Conservation (phyloP, 1,284 basidiomycete species). For the Puccinia coronata region DNA sequence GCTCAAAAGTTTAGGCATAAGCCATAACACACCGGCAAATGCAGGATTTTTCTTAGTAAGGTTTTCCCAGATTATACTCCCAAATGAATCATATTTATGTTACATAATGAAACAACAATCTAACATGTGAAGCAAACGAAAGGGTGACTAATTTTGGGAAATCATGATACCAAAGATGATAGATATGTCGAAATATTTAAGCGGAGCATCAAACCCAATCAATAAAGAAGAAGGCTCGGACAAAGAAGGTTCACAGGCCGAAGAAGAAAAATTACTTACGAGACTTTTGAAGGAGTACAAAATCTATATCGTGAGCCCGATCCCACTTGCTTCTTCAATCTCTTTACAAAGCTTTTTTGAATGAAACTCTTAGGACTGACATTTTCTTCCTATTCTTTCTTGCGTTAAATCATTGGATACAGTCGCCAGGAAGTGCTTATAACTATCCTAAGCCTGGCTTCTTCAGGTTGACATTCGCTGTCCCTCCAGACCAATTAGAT, state of each 20-base stretch:
- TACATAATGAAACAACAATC: too few relatives aligned
- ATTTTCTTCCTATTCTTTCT: background rate
- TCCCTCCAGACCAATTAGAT: slow-evolving; percentile 20
- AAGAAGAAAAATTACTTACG: slow-evolving; percentile 1
- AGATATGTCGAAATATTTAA: slow-evolving; percentile 11
- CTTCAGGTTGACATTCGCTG: slow-evolving; percentile 33
- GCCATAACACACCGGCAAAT: background rate
- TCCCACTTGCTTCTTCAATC: background rate
- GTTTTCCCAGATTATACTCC: too few relatives aligned
- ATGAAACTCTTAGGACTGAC: too few relatives aligned
- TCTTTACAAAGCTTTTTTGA: too few relatives aligned
- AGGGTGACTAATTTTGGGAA: too few relatives aligned
- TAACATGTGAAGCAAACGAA: too few relatives aligned
- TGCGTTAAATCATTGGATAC: background rate
- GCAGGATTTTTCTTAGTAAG: slow-evolving; percentile 8
- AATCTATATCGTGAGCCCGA: background rate
- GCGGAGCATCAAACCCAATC: background rate
- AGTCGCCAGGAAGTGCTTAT: slow-evolving; percentile 25
- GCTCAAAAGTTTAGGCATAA: background rate
- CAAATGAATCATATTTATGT: too few relatives aligned
- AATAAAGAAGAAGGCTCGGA: background rate
- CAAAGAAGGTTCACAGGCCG: too few relatives aligned
- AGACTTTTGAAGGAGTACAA: slow-evolving; percentile 1
- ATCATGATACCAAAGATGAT: too few relatives aligned
- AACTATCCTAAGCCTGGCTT: slow-evolving; percentile 43